Evolutionary conservation across 2,329 filamentous ascomycete species (phyloP).

Genomic region (Colletotrichum paranaense): DNA sequence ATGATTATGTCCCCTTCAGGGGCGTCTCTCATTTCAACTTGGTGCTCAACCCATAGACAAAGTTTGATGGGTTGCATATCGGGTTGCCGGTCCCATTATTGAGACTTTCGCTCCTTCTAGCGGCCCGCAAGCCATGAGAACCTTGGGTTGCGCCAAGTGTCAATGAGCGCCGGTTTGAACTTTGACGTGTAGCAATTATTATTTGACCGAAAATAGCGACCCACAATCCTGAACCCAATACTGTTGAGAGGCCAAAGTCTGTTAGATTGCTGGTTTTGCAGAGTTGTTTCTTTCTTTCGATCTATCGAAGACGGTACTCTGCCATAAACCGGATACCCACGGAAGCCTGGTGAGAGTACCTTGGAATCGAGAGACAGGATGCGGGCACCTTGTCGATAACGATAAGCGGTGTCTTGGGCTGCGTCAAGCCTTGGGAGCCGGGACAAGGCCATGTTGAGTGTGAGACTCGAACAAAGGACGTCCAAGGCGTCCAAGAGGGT

Average conservation of each 20-base stretch:
- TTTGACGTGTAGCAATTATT: not conserved
- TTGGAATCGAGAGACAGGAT: not conserved
- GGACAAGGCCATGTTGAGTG: not conserved
- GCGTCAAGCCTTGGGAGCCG: not conserved
- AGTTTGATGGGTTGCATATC: not conserved
- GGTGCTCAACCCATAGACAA: not conserved
- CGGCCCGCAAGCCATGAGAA: not conserved
- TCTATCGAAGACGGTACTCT: not conserved
- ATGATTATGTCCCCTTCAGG: not conserved
- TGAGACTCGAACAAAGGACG: not conserved
- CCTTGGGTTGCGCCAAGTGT: not conserved
- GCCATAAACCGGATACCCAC: not conserved
- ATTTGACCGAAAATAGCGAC: not conserved
- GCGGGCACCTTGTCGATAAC: not conserved
- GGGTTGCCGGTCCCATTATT: not conserved
- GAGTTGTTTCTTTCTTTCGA: too few species aligned
- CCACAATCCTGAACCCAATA: conserved; percentile 6
- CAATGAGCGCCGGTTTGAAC: not conserved
- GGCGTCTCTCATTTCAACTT: conserved; percentile 20
- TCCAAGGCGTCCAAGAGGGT: not conserved
- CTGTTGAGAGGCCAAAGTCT: not conserved
- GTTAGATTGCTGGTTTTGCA: not conserved
- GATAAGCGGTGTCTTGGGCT: not conserved
- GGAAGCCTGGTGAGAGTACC: not conserved
- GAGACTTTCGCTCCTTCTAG: not conserved